Conservation (phyloP, 2,329 filamentous ascomycete genomes). For the Colletotrichum destructivum region DNA sequence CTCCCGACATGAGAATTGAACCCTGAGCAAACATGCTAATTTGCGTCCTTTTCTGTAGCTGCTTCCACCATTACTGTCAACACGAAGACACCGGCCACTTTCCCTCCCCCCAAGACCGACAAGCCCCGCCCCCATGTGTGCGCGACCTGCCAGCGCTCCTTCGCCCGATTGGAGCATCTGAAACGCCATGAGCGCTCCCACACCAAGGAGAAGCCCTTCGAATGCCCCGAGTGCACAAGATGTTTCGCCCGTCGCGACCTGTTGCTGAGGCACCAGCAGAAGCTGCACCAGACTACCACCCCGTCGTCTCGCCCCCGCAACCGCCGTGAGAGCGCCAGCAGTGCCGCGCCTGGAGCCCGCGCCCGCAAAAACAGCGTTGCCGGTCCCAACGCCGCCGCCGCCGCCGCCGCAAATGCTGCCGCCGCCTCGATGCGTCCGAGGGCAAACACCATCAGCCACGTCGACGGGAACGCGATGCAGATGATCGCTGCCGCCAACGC, state of each 20-base stretch:
- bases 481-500: slow-evolving; percentile 76
- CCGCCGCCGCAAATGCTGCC: slow-evolving; percentile 62
- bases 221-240: slow-evolving; percentile 93
- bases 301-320: slow-evolving; percentile 89
- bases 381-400: slow-evolving; percentile 59
- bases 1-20: slow-evolving; percentile 19
- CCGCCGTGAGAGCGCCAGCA: slow-evolving; percentile 89
- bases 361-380: slow-evolving; percentile 95
- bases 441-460: slow-evolving; percentile 96
- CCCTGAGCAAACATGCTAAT: slow-evolving; percentile 49
- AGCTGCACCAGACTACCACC: slow-evolving; percentile 93
- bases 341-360: slow-evolving; percentile 74
- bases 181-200: slow-evolving; percentile 99
- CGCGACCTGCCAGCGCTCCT: slow-evolving; percentile 90
- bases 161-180: slow-evolving; percentile 94
- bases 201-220: slow-evolving; percentile 98
- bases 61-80: slow-evolving; percentile 68
- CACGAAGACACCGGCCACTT: slow-evolving; percentile 61
- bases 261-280: slow-evolving; percentile 95
- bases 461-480: slow-evolving; percentile 83
- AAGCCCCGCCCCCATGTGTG: slow-evolving; percentile 97
- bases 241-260: slow-evolving; percentile 96
- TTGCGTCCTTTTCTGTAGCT: slow-evolving; percentile 43
- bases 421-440: slow-evolving; percentile 82
- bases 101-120: slow-evolving; percentile 93